Evolutionary conservation across 805 yeast species (phyloP).

Genomic region (Metschnikowia noctiluminum): DNA sequence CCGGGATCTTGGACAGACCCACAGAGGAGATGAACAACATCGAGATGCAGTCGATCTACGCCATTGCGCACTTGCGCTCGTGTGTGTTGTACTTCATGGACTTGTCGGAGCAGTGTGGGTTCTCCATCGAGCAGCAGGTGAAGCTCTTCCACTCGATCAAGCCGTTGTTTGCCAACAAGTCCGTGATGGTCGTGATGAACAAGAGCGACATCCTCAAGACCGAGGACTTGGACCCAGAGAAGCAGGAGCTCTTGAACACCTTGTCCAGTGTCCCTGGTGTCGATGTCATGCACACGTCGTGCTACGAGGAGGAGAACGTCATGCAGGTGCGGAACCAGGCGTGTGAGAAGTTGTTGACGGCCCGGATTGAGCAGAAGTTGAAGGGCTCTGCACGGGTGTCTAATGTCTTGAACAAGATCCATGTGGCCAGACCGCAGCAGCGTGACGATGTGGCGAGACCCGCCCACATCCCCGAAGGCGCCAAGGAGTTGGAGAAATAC

Average conservation of each 20-base stretch:
- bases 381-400: slow-evolving; percentile 87
- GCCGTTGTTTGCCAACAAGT: slow-evolving; percentile 94
- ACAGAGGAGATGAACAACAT: slow-evolving; percentile 99
- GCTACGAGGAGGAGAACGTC: slow-evolving; percentile 90
- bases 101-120: slow-evolving; percentile 98
- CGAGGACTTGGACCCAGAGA: slow-evolving; percentile 77
- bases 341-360: slow-evolving; percentile 91
- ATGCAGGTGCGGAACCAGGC: slow-evolving; percentile 96
- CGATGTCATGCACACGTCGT: slow-evolving; percentile 89
- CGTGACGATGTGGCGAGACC: slow-evolving; percentile 84
- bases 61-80: slow-evolving; percentile 96
- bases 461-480: slow-evolving; percentile 80
- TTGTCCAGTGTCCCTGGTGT: slow-evolving; percentile 71
- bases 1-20: slow-evolving; percentile 98
- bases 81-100: slow-evolving; percentile 98
- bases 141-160: slow-evolving; percentile 94
- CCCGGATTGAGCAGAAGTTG: slow-evolving; percentile 94
- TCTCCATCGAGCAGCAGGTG: slow-evolving; percentile 95
- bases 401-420: slow-evolving; percentile 90
- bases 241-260: slow-evolving; percentile 66
- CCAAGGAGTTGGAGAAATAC: slow-evolving; percentile 56
- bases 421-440: slow-evolving; percentile 84
- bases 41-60: slow-evolving; percentile 98
- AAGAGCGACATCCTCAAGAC: slow-evolving; percentile 86
- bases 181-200: slow-evolving; percentile 93